These are phyloP conservation scores for Aeminium ludgeri DNA, from an alignment of 495 filamentous ascomycete species.

Conservation along the genomic window DNA sequence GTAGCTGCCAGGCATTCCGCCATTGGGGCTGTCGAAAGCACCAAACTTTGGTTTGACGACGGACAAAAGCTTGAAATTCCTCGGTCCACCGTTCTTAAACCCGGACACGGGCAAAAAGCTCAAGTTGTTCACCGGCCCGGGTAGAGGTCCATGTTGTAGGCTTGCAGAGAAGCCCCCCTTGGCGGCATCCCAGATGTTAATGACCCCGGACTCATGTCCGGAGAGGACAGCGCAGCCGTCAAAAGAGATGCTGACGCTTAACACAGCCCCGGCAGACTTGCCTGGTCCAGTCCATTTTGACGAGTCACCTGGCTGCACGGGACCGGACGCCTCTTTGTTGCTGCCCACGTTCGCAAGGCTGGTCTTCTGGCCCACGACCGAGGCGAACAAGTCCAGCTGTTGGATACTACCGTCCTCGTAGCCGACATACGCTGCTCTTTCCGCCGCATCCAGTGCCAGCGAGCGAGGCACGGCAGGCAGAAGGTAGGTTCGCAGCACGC, in stretches of 20 bases:
- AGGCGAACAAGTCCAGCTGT: constrained; percentile 54
- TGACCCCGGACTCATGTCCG: constrained; percentile 63
- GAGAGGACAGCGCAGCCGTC: constrained; percentile 68
- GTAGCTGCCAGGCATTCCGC: constrained; percentile 44
- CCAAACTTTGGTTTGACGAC: constrained; percentile 56
- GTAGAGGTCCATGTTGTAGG: constrained; percentile 44
- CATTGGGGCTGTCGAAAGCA: constrained; percentile 28
- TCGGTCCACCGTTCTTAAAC: constrained; percentile 29
- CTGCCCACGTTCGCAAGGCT: constrained; percentile 13
- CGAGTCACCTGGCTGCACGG: constrained; percentile 25
- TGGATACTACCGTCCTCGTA: constrained; percentile 74
- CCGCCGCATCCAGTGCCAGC: constrained; percentile 62
- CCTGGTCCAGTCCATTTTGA: constrained; percentile 43
- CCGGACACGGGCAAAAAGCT: constrained; percentile 46
- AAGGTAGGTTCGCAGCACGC: constrained; percentile 59
- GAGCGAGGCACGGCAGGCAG: constrained; percentile 55
- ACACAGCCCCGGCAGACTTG: constrained; percentile 41
- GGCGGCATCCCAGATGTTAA: constrained; percentile 65
- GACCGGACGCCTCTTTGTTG: constrained; percentile 5
- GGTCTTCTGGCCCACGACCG: constrained; percentile 2
- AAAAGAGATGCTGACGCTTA: constrained; percentile 53
- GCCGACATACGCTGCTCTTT: constrained; percentile 65
- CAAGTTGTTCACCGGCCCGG: constrained; percentile 65
- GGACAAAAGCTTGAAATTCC: constrained; percentile 35
- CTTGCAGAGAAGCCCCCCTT: constrained; percentile 42